Conservation (phyloP, 768 basidiomycete species). For the Trametes punicea region DNA sequence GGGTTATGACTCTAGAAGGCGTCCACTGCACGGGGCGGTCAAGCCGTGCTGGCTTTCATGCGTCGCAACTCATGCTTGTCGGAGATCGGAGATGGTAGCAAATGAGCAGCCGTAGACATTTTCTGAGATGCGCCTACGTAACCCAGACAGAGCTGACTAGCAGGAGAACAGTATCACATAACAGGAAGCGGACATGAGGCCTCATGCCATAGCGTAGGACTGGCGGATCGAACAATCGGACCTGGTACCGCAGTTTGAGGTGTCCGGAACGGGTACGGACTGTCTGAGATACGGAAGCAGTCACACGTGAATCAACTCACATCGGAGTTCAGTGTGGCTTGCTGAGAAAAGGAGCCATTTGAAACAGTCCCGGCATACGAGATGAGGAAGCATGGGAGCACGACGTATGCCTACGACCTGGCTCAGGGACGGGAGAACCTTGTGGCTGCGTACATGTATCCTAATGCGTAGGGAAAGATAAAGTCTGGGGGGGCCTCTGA, state of each 20-base stretch:
- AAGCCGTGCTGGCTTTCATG: no score
- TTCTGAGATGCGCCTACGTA: neutral
- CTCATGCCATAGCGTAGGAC: neutral
- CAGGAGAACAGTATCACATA: neutral
- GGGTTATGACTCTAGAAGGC: no score
- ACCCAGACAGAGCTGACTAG: neutral
- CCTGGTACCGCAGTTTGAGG: neutral
- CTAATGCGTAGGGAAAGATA: neutral
- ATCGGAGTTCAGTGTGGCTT: no score
- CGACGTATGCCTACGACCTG: neutral
- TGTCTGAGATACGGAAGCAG: no score
- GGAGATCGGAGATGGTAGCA: no score
- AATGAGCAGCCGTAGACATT: no score
- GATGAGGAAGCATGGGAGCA: neutral
- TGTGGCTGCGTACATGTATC: conserved; percentile 1
- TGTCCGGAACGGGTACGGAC: neutral
- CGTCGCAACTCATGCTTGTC: no score
- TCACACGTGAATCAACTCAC: no score
- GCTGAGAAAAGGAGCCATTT: no score
- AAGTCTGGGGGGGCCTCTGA: neutral
- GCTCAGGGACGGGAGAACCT: neutral
- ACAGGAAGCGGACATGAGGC: neutral
- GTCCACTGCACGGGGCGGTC: no score
- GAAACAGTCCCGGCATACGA: neutral
- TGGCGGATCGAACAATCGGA: neutral